Conservation (phyloP, 164 flowering plant genomes). For the Magnolia officinalis region DNA sequence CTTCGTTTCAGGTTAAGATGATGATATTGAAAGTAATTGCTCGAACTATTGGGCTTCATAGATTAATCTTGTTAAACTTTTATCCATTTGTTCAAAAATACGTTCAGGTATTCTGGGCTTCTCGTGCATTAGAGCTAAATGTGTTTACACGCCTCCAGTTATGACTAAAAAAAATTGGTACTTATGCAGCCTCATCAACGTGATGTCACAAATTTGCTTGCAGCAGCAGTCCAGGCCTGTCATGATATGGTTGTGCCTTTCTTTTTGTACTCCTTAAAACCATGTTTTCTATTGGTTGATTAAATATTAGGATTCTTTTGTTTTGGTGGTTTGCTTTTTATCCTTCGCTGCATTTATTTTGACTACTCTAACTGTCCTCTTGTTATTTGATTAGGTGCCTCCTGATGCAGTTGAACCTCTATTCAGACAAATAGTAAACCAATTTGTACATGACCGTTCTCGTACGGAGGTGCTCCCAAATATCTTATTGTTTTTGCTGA, state of each 20-base stretch:
- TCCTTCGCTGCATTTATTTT: not conserved
- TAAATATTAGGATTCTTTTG: not conserved
- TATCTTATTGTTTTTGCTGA: not conserved
- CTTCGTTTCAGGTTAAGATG: constrained; percentile 73
- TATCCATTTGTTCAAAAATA: constrained; percentile 81
- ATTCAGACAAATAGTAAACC: constrained; percentile 85
- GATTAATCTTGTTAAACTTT: constrained; percentile 62
- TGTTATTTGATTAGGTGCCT: constrained; percentile 57
- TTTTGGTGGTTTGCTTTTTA: not conserved
- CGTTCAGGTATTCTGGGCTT: constrained; percentile 52
- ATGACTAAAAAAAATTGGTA: constrained; percentile 1
- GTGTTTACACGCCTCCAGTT: not conserved
- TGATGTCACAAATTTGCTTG: constrained; percentile 79
- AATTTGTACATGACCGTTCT: constrained; percentile 88
- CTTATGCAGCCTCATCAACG: constrained; percentile 89
- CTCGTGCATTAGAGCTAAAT: constrained; percentile 1
- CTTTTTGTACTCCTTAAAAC: not conserved
- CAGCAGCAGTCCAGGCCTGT: constrained; percentile 95
- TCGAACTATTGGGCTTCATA: constrained; percentile 81
- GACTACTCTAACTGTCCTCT: constrained; percentile 9
- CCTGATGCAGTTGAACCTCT: constrained; percentile 92
- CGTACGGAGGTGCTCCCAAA: constrained; percentile 68
- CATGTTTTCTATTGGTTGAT: not conserved
- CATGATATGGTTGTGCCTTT: constrained; percentile 76
- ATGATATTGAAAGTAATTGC: constrained; percentile 92